Percentiles rank a stretch among this genome's conserved stretches.
phyloP scores from a whole-genome alignment of 768 basidiomycete species.

The Calocybe gangraenosa region DNA sequence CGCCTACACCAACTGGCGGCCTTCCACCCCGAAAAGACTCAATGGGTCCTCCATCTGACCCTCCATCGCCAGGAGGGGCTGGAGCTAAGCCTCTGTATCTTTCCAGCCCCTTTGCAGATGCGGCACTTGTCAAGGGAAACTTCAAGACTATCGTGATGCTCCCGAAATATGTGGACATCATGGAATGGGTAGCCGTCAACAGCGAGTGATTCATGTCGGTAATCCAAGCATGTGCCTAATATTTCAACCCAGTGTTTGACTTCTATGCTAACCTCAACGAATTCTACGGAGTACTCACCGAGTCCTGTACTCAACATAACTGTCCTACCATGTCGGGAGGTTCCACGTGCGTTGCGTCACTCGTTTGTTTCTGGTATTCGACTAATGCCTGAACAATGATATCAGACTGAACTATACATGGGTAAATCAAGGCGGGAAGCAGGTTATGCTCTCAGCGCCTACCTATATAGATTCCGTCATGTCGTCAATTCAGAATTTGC shows the following conservation, averaged over 20 bases:
- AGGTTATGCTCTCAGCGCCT: constrained; percentile 84
- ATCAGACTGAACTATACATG: constrained; percentile 87
- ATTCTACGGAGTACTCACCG: constrained; percentile 92
- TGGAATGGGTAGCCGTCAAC: constrained; percentile 97
- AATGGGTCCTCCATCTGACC: constrained; percentile 31
- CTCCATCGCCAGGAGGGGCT: constrained; percentile 32
- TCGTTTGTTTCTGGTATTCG: not conserved
- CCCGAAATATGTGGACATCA: constrained; percentile 92
- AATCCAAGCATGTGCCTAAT: not conserved
- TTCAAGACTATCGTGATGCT: constrained; percentile 98
- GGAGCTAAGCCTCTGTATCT: constrained; percentile 74
- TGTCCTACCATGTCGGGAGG: constrained; percentile 95
- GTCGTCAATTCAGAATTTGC: constrained; percentile 91
- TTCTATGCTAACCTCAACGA: constrained; percentile 97
- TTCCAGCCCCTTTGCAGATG: constrained; percentile 92
- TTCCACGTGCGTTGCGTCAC: constrained; percentile 51
- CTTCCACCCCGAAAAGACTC: constrained; percentile 25
- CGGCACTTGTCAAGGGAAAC: constrained; percentile 94
- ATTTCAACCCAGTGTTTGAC: constrained; percentile 69
- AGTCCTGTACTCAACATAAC: constrained; percentile 85
- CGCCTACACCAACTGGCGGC: constrained; percentile 29
- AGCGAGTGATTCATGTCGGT: constrained; percentile 44
- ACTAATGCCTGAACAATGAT: not conserved
- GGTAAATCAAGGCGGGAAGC: constrained; percentile 89
- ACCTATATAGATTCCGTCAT: constrained; percentile 98